Percentiles rank a stretch among this genome's conserved stretches.
Evolutionary conservation across 2,329 filamentous ascomycete species (phyloP).

Genomic region (Epichloe brachyelytri): DNA sequence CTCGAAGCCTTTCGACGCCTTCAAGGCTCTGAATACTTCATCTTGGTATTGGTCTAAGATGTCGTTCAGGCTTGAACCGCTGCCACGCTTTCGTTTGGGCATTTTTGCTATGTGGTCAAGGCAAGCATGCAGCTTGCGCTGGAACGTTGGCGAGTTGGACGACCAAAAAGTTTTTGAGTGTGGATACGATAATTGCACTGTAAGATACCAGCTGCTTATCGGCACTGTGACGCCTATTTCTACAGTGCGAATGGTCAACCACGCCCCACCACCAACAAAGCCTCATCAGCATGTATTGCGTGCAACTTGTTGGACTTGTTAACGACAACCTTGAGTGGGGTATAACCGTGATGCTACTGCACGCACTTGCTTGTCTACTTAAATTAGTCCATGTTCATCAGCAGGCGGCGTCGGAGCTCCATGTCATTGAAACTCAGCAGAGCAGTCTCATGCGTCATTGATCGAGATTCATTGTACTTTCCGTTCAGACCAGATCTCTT

Average conservation of each 20-base stretch:
- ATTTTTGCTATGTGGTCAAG: constrained; percentile 20
- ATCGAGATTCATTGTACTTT: no score
- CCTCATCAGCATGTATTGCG: no score
- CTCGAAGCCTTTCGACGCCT: constrained; percentile 63
- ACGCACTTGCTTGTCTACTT: no score
- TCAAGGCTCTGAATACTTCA: constrained; percentile 53
- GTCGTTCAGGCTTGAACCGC: constrained; percentile 31
- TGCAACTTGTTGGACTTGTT: no score
- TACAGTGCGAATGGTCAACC: background rate
- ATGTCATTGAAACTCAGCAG: no score
- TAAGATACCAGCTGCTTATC: background rate
- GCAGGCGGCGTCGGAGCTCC: no score
- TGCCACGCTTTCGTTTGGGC: constrained; percentile 44
- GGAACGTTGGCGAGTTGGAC: background rate
- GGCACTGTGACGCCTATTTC: background rate
- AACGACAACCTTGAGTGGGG: no score
- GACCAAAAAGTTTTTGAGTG: background rate
- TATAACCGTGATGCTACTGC: no score
- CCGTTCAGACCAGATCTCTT: no score
- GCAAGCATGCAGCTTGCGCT: background rate
- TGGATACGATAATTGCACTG: background rate
- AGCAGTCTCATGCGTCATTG: no score
- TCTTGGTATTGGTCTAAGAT: constrained; percentile 43
- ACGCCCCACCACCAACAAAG: background rate
- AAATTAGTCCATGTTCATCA: no score